A percentile compares a stretch with the other conserved stretches of the same genome.
phyloP scores from a whole-genome alignment of 129 eudicot genomes.

The Pseudognaphalium luteoalbum region DNA sequence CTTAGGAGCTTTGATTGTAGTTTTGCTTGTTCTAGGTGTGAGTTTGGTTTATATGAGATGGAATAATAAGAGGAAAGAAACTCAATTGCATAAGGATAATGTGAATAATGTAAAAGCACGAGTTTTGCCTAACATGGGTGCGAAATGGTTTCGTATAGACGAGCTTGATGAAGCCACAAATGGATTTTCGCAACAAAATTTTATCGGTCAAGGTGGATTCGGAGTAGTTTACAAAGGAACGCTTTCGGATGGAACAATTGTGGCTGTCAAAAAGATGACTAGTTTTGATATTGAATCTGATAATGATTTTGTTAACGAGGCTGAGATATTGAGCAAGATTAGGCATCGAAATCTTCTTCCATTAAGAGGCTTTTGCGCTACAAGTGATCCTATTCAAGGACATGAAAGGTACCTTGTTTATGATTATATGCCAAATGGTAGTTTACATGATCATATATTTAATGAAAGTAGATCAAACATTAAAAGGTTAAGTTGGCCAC shows the following conservation, averaged over 20 bases:
- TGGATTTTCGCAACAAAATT: slow-evolving; percentile 53
- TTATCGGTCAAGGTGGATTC: slow-evolving; percentile 63
- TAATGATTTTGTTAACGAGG: slow-evolving; percentile 67
- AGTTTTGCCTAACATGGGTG: slow-evolving; percentile 63
- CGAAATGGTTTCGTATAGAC: slow-evolving; percentile 56
- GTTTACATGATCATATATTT: slow-evolving; percentile 70
- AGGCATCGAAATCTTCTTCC: slow-evolving; percentile 77
- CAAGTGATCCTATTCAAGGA: slow-evolving; percentile 46
- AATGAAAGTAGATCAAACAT: not conserved
- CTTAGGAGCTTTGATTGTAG: slow-evolving; percentile 49
- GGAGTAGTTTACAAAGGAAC: slow-evolving; percentile 61
- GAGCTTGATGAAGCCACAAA: slow-evolving; percentile 70
- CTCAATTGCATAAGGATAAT: slow-evolving; percentile 43
- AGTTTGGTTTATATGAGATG: slow-evolving; percentile 29
- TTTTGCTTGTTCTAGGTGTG: slow-evolving; percentile 25
- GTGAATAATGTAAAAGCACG: slow-evolving; percentile 45
- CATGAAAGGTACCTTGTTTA: slow-evolving; percentile 63
- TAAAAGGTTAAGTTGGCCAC: slow-evolving; percentile 56
- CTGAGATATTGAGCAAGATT: slow-evolving; percentile 76
- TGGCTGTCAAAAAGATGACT: slow-evolving; percentile 56
- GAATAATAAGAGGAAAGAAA: slow-evolving; percentile 33
- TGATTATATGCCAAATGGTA: slow-evolving; percentile 79
- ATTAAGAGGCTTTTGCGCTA: slow-evolving; percentile 67
- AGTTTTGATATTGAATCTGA: slow-evolving; percentile 46
- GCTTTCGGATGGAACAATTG: slow-evolving; percentile 53